Conservation (phyloP, 139 green algal species). For the Chlamydomonas sp. region DNA sequence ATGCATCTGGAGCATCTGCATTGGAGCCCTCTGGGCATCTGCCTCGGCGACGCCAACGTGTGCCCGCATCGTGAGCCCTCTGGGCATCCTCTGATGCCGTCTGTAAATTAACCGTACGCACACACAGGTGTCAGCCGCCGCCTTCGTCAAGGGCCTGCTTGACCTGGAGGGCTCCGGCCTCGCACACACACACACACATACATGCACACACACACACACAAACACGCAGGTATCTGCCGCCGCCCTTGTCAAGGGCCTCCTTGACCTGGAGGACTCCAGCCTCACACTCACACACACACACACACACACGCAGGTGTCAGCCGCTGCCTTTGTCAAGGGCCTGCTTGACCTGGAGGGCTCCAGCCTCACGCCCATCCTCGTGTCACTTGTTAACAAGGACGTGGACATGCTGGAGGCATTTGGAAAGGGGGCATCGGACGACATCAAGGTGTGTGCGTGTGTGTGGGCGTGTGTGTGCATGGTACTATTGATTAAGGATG, state of each 20-base stretch:
- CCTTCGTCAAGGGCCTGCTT: constrained; percentile 87
- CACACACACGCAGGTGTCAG: constrained; percentile 40
- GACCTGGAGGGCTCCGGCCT: too few relatives aligned
- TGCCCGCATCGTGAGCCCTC: too few relatives aligned
- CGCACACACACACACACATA: too few relatives aligned
- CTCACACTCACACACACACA: constrained; percentile 86
- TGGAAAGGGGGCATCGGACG: constrained; percentile 65
- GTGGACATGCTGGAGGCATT: constrained; percentile 85
- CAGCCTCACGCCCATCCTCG: constrained; percentile 75
- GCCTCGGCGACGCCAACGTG: too few relatives aligned
- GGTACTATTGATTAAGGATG: constrained; percentile 82
- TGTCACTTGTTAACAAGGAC: constrained; percentile 77
- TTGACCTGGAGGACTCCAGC: constrained; percentile 85
- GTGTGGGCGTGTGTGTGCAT: constrained; percentile 1
- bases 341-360: constrained; percentile 90
- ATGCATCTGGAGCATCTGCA: too few relatives aligned
- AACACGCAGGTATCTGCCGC: constrained; percentile 63
- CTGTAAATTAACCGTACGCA: too few relatives aligned
- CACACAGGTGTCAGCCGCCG: constrained; percentile 53
- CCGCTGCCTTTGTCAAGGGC: constrained; percentile 82
- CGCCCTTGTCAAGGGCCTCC: constrained; percentile 82
- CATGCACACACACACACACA: too few relatives aligned
- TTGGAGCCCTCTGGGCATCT: too few relatives aligned
- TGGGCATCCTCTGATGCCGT: too few relatives aligned
- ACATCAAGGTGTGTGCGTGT: not conserved